Evolutionary conservation across 176 grass and related monocot species (phyloP), one percentile per base, ranked within the genome.

Genomic region (Lolium multiflorum): DNA sequence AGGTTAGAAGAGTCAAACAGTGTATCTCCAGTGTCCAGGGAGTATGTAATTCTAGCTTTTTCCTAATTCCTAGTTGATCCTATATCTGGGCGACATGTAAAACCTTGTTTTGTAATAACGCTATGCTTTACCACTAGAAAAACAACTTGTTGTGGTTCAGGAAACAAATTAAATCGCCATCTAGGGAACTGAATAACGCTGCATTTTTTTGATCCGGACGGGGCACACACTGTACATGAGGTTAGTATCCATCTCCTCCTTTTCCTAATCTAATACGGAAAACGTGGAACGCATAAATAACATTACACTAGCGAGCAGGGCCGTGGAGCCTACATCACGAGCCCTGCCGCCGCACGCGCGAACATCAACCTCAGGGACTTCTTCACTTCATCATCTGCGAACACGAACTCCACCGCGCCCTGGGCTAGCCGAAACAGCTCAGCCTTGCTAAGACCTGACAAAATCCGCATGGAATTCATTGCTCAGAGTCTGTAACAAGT

Each of bases 351-450:
- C 6, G 84, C 90, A 51, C 59, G 82, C 88, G 91, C 87, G 82
- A 92, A 98, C 51, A 88, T 38, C 51, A 86, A 71, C 44, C 43
- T 57, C 22, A 98, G 78, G 76, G 86, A 79, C 76, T 84, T 59
- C 87, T 98, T 98, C 88, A 95, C 92, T 59, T 35, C 82, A 18
- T 72, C 83, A 47, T 84, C 84, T n/a, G 90, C 93, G 74, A 98
- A 98, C 22, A 76, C 61, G 26, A 85, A 96, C 47, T 88, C 84
- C 26, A 92, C 83, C 6, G 93, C 86, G 3, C 87, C 87, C 72
- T 79, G 86, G 82, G 96, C 77, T 66, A 96, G 84, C 50, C 4
- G 93, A 84, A 98, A 94, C 59, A 94, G 86, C 76, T 98, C 91
- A 58, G 25, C 28, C 82, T 98, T 94, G 84, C 61, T 79, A 59